A percentile compares a stretch with the other conserved stretches of the same genome.
Conservation (phyloP, 2,329 filamentous ascomycete species). For the Penicillium brevicompactum region DNA sequence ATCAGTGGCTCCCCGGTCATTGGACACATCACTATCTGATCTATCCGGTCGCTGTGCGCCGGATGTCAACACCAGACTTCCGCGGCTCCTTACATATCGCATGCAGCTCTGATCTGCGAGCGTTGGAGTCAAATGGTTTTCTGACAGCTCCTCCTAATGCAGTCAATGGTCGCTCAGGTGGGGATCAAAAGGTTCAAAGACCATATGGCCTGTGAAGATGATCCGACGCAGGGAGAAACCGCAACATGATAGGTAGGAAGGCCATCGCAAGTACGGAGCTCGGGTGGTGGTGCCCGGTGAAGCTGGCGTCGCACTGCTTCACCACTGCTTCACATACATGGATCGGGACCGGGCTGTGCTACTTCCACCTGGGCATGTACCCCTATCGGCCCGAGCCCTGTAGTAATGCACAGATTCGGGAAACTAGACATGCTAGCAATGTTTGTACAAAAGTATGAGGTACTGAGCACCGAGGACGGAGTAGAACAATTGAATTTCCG, state of each 20-base stretch:
- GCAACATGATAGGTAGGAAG: background rate
- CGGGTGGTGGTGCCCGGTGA: background rate
- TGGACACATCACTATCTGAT: slow-evolving; percentile 10
- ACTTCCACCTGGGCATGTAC: too few relatives aligned
- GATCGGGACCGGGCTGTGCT: background rate
- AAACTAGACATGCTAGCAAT: too few relatives aligned
- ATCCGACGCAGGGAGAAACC: background rate
- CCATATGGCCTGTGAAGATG: background rate
- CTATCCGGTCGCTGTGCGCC: slow-evolving; percentile 31
- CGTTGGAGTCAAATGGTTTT: slow-evolving; percentile 65
- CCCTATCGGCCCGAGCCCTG: too few relatives aligned
- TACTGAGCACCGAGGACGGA: background rate
- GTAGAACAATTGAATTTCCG: background rate
- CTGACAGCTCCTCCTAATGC: slow-evolving; percentile 30
- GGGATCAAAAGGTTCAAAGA: background rate
- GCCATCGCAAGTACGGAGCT: background rate
- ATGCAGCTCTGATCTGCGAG: slow-evolving; percentile 64
- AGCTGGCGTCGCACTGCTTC: background rate
- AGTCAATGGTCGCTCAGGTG: background rate
- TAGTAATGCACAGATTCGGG: too few relatives aligned
- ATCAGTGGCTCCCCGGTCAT: background rate
- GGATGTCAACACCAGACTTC: slow-evolving; percentile 64
- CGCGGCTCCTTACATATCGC: slow-evolving; percentile 70
- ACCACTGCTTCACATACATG: background rate
- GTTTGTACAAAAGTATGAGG: background rate